Base-by-base conservation (phyloP, 2,329 filamentous ascomycete species). In the Aplosporella prunicola region DNA sequence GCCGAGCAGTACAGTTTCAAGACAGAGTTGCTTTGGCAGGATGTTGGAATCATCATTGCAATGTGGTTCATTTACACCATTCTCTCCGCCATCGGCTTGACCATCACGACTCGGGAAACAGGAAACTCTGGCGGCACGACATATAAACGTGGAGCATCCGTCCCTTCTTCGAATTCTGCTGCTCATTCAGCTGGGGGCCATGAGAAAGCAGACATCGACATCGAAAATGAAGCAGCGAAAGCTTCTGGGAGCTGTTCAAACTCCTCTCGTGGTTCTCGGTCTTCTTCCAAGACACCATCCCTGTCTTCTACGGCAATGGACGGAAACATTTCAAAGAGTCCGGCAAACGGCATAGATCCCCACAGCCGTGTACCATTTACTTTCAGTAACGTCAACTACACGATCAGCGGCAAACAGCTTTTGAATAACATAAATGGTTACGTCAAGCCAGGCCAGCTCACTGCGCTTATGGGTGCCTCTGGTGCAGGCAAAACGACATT, bases 371-470 rank as follows among this genome's bases (percentile, higher is more conserved):
- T n/a, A n/a, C n/a, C 64, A 17, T 64, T 93, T 42, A 93, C 87
- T 0, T 94, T 85, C 82, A 82, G 89, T 54, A 69, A 82, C 46
- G 76, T 95, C 43, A 83, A 79, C 52, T 94, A 94, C 56, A 80
- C 74, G 0, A 80, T 87, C 41, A 57, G 57, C 27, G 60, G 58
- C 4, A 53, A 63, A 9, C 55, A 52, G 2, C 54, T 81, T 3
- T 57, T 82, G 8, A 66, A 76, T 41, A 65, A 78, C 39, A 71
- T 82, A 3, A 68, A 75, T 45, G 86, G 79, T 2, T 88, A 79
- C 47, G 82, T 87, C 33, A 76, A 80, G 44, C 83, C 84, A 2
- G 83, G 84, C 24, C 75, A 80, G 48, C 68, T 89, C 9, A 88
- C 82, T 3, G 83, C 83, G 2, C 66, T 91, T 2, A 87, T 91